Evolutionary conservation across 495 filamentous ascomycete species (phyloP).

Genomic region (Apodospora peruviana): DNA sequence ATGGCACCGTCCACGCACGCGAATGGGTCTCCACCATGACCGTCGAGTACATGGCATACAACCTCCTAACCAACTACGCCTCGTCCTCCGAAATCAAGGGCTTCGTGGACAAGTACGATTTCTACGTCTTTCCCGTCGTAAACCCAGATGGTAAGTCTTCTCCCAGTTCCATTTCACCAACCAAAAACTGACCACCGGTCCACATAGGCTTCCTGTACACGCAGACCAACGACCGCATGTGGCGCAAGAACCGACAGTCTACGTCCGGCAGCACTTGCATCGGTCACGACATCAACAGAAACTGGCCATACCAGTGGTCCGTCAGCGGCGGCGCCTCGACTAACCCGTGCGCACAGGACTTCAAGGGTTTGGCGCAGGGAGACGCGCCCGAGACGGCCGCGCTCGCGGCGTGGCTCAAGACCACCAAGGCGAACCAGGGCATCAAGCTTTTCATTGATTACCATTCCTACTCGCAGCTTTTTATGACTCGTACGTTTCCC

Average conservation of each 20-base stretch:
- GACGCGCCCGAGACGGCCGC: constrained; percentile 48
- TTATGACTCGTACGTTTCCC: constrained; percentile 22
- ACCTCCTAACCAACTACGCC: constrained; percentile 42
- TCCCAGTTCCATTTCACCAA: constrained; percentile 11
- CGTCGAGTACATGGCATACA: constrained; percentile 53
- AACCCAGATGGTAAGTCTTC: constrained; percentile 50
- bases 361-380: constrained; percentile 37
- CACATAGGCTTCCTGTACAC: constrained; percentile 55
- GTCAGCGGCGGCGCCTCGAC: constrained; percentile 44
- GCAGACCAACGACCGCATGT: constrained; percentile 52
- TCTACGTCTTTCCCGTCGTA: constrained; percentile 57
- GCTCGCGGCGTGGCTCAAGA: constrained; percentile 34
- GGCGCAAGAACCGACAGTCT: constrained; percentile 59
- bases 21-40: constrained; percentile 60
- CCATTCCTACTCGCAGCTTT: constrained; percentile 53
- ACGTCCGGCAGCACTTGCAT: constrained; percentile 39
- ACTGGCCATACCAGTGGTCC: constrained; percentile 53
- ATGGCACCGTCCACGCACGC: constrained; percentile 57
- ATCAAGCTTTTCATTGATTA: constrained; percentile 57
- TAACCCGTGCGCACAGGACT: constrained; percentile 48
- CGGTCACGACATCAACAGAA: constrained; percentile 59
- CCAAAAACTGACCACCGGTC: no score
- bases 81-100: constrained; percentile 34
- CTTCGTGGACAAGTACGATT: constrained; percentile 56
- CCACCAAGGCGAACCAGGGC: constrained; percentile 36